Evolutionary conservation across 345 rosid genomes (phyloP).

Genomic region (Melastoma malabathricum): DNA sequence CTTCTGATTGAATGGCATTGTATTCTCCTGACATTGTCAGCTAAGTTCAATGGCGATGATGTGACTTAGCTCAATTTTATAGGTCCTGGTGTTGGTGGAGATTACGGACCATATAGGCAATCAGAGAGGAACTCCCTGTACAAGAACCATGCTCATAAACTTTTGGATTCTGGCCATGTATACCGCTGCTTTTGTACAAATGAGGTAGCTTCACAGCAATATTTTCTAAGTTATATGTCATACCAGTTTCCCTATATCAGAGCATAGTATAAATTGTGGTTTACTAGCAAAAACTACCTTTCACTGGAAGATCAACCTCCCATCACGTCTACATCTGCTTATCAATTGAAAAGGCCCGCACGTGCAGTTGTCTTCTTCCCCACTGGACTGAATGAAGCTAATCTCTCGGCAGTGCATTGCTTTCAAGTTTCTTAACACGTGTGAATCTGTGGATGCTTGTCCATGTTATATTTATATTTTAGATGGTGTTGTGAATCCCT

Average conservation of each 20-base stretch:
- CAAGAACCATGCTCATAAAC: slow-evolving; percentile 59
- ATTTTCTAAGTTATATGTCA: no score
- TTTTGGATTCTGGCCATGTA: slow-evolving; percentile 73
- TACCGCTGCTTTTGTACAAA: slow-evolving; percentile 85
- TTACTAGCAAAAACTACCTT: no score
- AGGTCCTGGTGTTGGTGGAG: slow-evolving; percentile 83
- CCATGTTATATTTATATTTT: no score
- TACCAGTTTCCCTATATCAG: no score
- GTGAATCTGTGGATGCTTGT: not conserved
- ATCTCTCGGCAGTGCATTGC: no score
- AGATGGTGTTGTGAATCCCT: slow-evolving; percentile 2
- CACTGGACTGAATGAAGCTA: no score
- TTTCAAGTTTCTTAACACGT: no score
- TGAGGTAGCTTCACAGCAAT: not conserved
- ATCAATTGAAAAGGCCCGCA: no score
- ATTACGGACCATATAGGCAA: slow-evolving; percentile 77
- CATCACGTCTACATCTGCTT: no score
- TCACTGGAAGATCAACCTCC: no score
- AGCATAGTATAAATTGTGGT: no score
- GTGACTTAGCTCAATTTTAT: slow-evolving; percentile 4
- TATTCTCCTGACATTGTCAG: not conserved
- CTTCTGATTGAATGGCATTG: not conserved
- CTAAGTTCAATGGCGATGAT: not conserved
- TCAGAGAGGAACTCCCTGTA: slow-evolving; percentile 83
- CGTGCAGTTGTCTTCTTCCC: no score